These are phyloP conservation scores for Wickerhamiella azyma DNA, from an alignment of 805 yeast genomes.

Conservation along the genomic window DNA sequence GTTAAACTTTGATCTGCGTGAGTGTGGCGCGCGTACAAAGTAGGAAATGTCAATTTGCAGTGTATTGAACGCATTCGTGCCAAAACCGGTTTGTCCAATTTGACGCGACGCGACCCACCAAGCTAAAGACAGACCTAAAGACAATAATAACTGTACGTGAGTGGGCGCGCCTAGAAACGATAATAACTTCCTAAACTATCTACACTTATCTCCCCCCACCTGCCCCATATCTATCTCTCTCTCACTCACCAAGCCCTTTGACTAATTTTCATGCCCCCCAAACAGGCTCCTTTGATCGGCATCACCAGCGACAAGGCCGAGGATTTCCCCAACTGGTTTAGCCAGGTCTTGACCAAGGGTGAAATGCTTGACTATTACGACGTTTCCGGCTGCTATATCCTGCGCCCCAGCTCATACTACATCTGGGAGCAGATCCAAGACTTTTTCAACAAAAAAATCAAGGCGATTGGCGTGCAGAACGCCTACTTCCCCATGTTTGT, in stretches of 20 bases:
- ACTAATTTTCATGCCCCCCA: neutral
- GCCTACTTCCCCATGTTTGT: conserved; percentile 99
- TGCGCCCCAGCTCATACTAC: conserved; percentile 88
- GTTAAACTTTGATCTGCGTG: too few species aligned
- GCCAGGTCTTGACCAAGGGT: conserved; percentile 89
- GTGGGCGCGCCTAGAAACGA: too few species aligned
- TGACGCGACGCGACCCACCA: too few species aligned
- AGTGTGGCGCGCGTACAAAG: too few species aligned
- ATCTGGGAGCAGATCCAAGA: conserved; percentile 91
- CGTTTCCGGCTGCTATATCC: conserved; percentile 95
- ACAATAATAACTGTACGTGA: too few species aligned
- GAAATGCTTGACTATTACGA: conserved; percentile 98
- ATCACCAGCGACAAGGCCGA: conserved; percentile 84
- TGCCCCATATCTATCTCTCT: neutral
- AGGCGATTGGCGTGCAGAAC: conserved; percentile 80
- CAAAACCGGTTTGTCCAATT: too few species aligned
- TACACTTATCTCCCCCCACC: neutral
- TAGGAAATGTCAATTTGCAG: too few species aligned
- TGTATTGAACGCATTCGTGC: too few species aligned
- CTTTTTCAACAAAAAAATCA: conserved; percentile 72
- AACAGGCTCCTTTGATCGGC: conserved; percentile 82
- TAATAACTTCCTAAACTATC: too few species aligned
- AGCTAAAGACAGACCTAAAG: too few species aligned
- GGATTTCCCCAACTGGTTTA: conserved; percentile 96
- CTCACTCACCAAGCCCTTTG: neutral